Evolutionary conservation across 2,329 filamentous ascomycete species (phyloP).

Genomic region (Colletotrichum liriopes): DNA sequence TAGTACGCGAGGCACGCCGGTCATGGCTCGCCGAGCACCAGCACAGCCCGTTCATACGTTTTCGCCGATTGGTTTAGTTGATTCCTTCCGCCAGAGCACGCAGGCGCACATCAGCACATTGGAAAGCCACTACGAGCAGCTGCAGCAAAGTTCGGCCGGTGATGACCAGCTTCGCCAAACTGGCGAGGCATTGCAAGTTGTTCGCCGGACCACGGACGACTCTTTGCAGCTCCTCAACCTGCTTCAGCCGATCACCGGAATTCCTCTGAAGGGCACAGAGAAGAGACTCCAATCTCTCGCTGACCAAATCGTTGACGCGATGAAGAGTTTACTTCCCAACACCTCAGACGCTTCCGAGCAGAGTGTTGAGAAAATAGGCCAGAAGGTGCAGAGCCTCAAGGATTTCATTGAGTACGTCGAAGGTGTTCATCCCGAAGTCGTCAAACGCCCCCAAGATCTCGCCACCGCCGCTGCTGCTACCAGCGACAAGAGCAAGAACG

Average conservation of each 20-base stretch:
- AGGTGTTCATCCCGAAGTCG: constrained; percentile 37
- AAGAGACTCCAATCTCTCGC: constrained; percentile 32
- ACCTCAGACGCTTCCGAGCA: constrained; percentile 5
- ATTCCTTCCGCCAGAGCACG: constrained; percentile 35
- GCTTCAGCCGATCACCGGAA: constrained; percentile 34
- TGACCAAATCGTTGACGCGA: constrained; percentile 28
- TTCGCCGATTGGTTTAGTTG: constrained; percentile 25
- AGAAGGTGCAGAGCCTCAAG: constrained; percentile 35
- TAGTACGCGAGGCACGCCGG: constrained; percentile 33
- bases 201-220: constrained; percentile 18
- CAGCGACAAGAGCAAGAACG: constrained; percentile 9
- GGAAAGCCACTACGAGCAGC: constrained; percentile 30
- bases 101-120: constrained; percentile 18
- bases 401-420: constrained; percentile 41
- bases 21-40: constrained; percentile 36
- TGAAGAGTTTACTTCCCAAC: constrained; percentile 16
- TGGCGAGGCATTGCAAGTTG: constrained; percentile 17
- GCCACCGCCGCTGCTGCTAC: neutral
- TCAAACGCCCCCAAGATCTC: constrained; percentile 28
- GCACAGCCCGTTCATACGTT: constrained; percentile 33
- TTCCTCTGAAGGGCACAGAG: constrained; percentile 36
- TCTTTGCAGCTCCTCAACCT: constrained; percentile 25
- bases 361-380: constrained; percentile 9
- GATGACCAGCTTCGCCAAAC: constrained; percentile 18
- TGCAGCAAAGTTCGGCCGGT: constrained; percentile 11